phyloP scores from a whole-genome alignment of 192 early-diverging fungal genomes.

The Backusella liffmaniae region DNA sequence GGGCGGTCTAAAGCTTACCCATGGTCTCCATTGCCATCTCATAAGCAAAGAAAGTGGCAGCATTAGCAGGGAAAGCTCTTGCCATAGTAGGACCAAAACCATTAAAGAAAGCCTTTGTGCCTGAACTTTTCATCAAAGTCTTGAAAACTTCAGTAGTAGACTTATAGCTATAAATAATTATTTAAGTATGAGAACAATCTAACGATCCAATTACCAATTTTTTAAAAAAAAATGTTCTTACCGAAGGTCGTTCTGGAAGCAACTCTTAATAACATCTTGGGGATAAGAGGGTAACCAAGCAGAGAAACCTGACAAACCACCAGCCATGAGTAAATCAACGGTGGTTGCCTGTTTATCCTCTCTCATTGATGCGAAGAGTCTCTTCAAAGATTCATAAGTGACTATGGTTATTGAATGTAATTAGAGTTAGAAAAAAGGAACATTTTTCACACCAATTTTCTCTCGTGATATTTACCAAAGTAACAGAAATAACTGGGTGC shows the following conservation, averaged over 20 bases:
- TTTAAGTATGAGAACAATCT: not conserved
- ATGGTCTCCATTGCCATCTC: slow-evolving; percentile 58
- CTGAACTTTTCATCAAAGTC: slow-evolving; percentile 51
- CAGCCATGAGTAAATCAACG: slow-evolving; percentile 82
- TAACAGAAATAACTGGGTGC: slow-evolving; percentile 90
- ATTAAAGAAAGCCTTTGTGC: slow-evolving; percentile 70
- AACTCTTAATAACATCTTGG: slow-evolving; percentile 86
- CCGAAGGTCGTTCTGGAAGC: slow-evolving; percentile 63
- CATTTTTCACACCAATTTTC: not conserved
- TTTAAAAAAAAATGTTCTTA: slow-evolving; percentile 25
- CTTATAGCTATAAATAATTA: slow-evolving; percentile 17
- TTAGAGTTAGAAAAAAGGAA: not conserved
- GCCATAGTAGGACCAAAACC: slow-evolving; percentile 84
- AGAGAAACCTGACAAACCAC: slow-evolving; percentile 92
- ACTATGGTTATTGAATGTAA: slow-evolving; percentile 29
- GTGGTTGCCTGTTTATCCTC: slow-evolving; percentile 63
- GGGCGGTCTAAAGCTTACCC: not conserved
- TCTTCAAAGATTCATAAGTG: slow-evolving; percentile 85
- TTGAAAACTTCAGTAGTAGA: slow-evolving; percentile 33
- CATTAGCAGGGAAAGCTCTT: slow-evolving; percentile 81
- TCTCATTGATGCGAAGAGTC: slow-evolving; percentile 54
- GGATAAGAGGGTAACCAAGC: slow-evolving; percentile 84
- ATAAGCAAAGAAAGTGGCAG: slow-evolving; percentile 79
- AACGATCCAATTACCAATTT: not conserved
- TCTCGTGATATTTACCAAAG: slow-evolving; percentile 63